Evolutionary conservation across 2,329 filamentous ascomycete genomes (phyloP), one percentile per base, ranked within the genome.

Genomic region (Hysterium pulicare): DNA sequence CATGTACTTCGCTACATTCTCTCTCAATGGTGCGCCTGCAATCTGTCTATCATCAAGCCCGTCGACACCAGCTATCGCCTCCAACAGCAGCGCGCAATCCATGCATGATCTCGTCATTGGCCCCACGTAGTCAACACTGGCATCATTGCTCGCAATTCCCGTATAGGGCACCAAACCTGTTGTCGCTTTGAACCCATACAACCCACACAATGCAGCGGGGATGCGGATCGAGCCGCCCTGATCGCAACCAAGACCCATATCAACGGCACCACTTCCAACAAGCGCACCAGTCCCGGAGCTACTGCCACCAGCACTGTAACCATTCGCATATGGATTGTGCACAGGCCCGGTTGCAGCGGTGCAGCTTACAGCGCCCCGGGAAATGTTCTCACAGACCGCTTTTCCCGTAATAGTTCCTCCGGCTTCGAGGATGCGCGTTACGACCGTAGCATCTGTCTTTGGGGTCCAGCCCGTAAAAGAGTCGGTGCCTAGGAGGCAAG

Each of bases 291-390:
- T 69, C 1, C 75, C 75, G 3, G 69, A 73, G 0, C 70, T 75
- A 35, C 73, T 77, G 1, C 75, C 75, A 2, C 75, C 74, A 7
- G 71, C 63, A 1, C 68, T 74, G 48, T 77, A 77, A 0, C 73
- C 74, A 36, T 59, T 54, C 0, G 49, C 51, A 22, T 66, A 65
- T 0, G 75, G 74, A 33, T 75, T 77, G 9, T 77, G 62, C 5
- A 78, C 65, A 1, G 59, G 58, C 0, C 75, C 74, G 11, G 70
- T 71, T 1, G 55, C 56, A 2, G 57, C 53, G 2, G 61, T 59
- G 35, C 58, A 55, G 6, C 55, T 59, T 8, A 59, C 59, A 11
- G 59, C 54, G 11, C 50, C 54, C 40, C 61, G 54, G 38, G 59
- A 65, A 36, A 63, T 33, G 30, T 62, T 64, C 41, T 65, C 61